Percentiles rank a stretch among this genome's conserved stretches.
These are phyloP conservation scores for Mycosphaerella sp. DNA, from an alignment of 2,329 filamentous ascomycete genomes.

Conservation along the genomic window DNA sequence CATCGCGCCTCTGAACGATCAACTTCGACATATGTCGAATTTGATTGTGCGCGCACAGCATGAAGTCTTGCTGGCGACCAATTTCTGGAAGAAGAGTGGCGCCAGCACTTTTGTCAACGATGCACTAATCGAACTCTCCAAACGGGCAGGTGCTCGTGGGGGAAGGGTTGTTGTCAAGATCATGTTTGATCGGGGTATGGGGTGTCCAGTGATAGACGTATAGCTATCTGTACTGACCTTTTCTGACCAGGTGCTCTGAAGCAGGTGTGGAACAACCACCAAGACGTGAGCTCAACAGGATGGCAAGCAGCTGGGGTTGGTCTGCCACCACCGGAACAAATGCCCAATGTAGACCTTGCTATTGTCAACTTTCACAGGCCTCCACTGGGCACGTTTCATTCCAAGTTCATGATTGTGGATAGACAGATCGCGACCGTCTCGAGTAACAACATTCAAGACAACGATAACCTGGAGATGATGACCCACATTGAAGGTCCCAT, in stretches of 20 bases:
- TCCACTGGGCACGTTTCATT: conserved; percentile 66
- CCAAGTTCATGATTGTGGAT: conserved; percentile 73
- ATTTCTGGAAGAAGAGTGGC: conserved; percentile 66
- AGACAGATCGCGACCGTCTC: conserved; percentile 62
- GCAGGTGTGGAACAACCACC: conserved; percentile 56
- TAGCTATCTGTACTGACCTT: not conserved
- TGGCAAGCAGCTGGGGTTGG: conserved; percentile 52
- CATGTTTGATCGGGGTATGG: conserved; percentile 64
- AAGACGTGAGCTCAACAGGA: conserved; percentile 51
- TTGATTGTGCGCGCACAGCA: conserved; percentile 64
- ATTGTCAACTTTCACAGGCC: conserved; percentile 68
- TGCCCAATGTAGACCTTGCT: conserved; percentile 64
- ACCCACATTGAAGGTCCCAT: conserved; percentile 68
- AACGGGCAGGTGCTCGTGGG: conserved; percentile 53
- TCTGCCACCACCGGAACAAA: conserved; percentile 57
- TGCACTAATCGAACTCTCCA: conserved; percentile 62
- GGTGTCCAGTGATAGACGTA: not conserved
- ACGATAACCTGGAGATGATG: conserved; percentile 75
- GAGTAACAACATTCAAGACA: conserved; percentile 68
- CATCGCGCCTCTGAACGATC: conserved; percentile 62
- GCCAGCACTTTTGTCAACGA: conserved; percentile 62
- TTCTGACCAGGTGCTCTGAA: not conserved
- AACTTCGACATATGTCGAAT: conserved; percentile 68
- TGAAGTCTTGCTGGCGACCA: conserved; percentile 69
- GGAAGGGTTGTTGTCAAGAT: conserved; percentile 61